Evolutionary conservation across 2,329 filamentous ascomycete species (phyloP), one percentile per base, ranked within the genome.

Genomic region (Neonectria sp.): DNA sequence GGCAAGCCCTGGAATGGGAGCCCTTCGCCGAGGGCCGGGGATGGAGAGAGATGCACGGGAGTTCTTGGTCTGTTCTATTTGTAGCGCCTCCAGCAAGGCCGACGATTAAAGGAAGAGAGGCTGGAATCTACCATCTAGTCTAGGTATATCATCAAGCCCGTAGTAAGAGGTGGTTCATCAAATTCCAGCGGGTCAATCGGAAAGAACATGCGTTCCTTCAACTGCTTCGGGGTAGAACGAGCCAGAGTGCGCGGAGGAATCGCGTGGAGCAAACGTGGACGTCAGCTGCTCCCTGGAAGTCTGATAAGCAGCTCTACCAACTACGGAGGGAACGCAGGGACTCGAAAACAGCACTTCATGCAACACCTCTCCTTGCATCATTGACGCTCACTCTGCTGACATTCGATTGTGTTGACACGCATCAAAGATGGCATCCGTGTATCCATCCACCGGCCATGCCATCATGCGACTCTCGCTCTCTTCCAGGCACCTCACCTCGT

Each of bases 1-100:
- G 55, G 62, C 51, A 40, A 25, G 49, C 37, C 40, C 51, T 65
- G 57, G 63, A 60, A 60, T 60, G 63, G 53, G 60, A 55, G 31
- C 31, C 15, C 31, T 40, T 40, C 37, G 4, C 37, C 37, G 37
- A 40, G 6, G 8, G 13, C 3, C 37, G 37, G 37, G 15, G 37
- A 40, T 40, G 33, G 33, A 35, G 35, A 37, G 21, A 35, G 35
- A 17, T 37, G 35, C 13, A 37, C 35, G 35, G 35, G 5, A 17
- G 35, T 15, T 37, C 35, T 15, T 15, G 35, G 35, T 13, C 35
- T 17, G 13, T 6, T 37, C 13, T 37, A 35, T 13, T 35, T 9
- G 33, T 35, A 35, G 33, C 33, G 33, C 33, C 33, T 35, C 11
- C 33, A 13, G 33, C 33, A 35, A 35, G 35, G 35, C 35, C 35